Base-by-base conservation (phyloP, 352 stramenopile species). In the Porosira glacialis region DNA sequence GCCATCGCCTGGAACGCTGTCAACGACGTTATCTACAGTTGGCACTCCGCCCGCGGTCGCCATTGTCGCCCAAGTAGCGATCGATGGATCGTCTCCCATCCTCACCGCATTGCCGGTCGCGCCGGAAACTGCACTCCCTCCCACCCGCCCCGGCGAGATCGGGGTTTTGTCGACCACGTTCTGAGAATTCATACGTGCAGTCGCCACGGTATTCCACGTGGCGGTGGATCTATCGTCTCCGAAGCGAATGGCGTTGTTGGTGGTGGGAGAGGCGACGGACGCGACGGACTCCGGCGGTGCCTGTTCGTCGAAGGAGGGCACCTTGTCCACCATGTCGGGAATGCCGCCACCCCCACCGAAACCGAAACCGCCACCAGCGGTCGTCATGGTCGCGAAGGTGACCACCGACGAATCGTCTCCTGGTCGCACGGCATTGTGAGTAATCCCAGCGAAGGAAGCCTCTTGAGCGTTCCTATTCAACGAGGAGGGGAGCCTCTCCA, bases 1-100 rank as follows among this genome's bases (percentile, higher is more conserved):
- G n/a, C n/a, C n/a, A n/a, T n/a, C n/a, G n/a, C n/a, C n/a, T 27
- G 66, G 66, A 21, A 76, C 38, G 21, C 65, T 76, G 35, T 76
- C 66, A 24, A 76, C 66, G 8, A 66, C 53, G 11, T 44, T n/a
- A 30, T 43, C 26, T 36, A 33, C 11, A 41, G 43, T 2, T 59
- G 36, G n/a, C n/a, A n/a, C n/a, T n/a, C n/a, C n/a, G n/a, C n/a
- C n/a, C n/a, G n/a, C n/a, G n/a, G n/a, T n/a, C n/a, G n/a, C n/a
- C n/a, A n/a, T n/a, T n/a, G n/a, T n/a, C n/a, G n/a, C n/a, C n/a
- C n/a, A n/a, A n/a, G n/a, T n/a, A n/a, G n/a, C n/a, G n/a, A n/a
- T n/a, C n/a, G n/a, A n/a, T n/a, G n/a, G n/a, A n/a, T n/a, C n/a
- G n/a, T n/a, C n/a, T n/a, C n/a, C n/a, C n/a, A n/a, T n/a, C n/a